phyloP scores from a whole-genome alignment of 768 basidiomycete genomes.

The Leccinum imitatum region DNA sequence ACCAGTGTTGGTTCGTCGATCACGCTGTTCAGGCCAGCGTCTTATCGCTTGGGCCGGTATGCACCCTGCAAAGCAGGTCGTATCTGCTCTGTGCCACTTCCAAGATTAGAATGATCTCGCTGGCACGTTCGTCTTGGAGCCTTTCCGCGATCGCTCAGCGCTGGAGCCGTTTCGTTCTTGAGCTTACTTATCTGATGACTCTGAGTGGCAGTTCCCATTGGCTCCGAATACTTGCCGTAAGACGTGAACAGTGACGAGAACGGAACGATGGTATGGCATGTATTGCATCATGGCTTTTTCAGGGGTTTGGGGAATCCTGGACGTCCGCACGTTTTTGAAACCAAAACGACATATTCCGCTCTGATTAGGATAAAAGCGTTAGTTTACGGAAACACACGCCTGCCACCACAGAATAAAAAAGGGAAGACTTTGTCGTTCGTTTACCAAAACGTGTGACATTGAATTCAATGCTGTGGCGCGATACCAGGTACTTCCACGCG shows the following conservation, averaged over 20 bases:
- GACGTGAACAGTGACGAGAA: neutral
- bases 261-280: neutral
- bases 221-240: neutral
- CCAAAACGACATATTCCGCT: neutral
- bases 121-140: conserved; percentile 6
- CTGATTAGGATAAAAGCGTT: neutral
- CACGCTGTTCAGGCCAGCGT: neutral
- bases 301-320: neutral
- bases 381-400: neutral
- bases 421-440: neutral
- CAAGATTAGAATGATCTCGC: conserved; percentile 7
- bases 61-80: neutral
- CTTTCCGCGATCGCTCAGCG: conserved; percentile 15
- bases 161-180: neutral
- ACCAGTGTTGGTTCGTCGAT: neutral
- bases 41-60: neutral
- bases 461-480: neutral
- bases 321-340: neutral
- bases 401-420: neutral
- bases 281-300: neutral
- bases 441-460: neutral
- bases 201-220: conserved; percentile 1
- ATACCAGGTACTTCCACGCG: neutral
- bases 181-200: conserved; percentile 1
- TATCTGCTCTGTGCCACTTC: conserved; percentile 8